Base-by-base conservation (phyloP, 768 basidiomycete genomes). In the Naganishia onofrii region DNA sequence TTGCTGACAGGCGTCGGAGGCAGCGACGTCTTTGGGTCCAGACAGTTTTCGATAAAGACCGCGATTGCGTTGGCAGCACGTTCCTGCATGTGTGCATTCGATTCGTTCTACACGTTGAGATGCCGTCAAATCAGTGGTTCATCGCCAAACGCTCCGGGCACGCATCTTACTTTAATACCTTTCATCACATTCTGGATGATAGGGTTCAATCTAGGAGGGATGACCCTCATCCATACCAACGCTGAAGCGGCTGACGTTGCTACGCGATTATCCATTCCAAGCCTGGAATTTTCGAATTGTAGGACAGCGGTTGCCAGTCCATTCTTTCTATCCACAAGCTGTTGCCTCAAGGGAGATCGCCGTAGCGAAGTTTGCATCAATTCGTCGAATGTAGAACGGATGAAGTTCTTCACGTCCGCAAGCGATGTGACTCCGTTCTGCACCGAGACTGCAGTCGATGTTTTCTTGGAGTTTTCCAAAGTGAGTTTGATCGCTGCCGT, bases 101-200 rank as follows among this genome's bases (percentile, higher is more conserved):
- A 90, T 79, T 99, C 96, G 70, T 73, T 73, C 78, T 79, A 65
- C 23, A 13, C 15, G 28, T 60, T 54, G 28, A 67, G 72, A 86
- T 89, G 26, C 17, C 3, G 31, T 3, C 15, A 66, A 19, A 3
- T 48, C 13, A 34, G 31, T 56, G 46, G 1, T 15, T 32, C 5
- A 51, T 19, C 34, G 28, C 21, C 17, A 52, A 12, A 1, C 6
- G 56, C 53, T 38, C 51, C 52, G 29, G 36, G 23, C n/a, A 42
- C 15, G 15, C 21, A 48, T 69, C 86, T 52, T 65, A 92, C 94
- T 87, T 96, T 98, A 84, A 98, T 89, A 28, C 93, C 92, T 69
- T 93, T 95, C 90, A 97, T 98, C 68, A 98, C 88, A 28, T 91
- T 92, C 79, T 94, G 93, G 53, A 99, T 93, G 57, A 99, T 88